Evolutionary conservation across 352 stramenopile species (phyloP).

Genomic region (Pythium insidiosum): DNA sequence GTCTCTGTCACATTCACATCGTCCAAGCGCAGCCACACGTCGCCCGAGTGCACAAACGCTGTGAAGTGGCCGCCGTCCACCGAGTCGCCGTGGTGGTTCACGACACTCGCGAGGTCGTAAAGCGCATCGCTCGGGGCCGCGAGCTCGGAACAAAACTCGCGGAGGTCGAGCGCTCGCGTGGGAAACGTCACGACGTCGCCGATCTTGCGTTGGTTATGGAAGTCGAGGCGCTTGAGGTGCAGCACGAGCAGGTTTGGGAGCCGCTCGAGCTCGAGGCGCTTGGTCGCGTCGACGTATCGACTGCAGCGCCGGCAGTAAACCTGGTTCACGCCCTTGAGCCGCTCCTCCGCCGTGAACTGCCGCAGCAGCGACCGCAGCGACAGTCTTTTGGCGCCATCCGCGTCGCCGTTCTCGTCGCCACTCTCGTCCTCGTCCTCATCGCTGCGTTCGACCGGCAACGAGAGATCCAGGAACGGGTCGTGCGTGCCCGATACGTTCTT

Average conservation of each 20-base stretch:
- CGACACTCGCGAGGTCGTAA: conserved; percentile 54
- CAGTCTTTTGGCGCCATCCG: not conserved
- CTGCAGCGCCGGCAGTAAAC: conserved; percentile 51
- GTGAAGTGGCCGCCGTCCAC: conserved; percentile 73
- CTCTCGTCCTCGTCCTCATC: not conserved
- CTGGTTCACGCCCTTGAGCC: conserved; percentile 46
- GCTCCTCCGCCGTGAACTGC: conserved; percentile 45
- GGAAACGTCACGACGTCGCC: conserved; percentile 43
- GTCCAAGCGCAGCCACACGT: conserved; percentile 52
- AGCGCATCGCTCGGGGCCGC: conserved; percentile 15
- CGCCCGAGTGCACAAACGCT: conserved; percentile 25
- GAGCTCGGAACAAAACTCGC: conserved; percentile 27
- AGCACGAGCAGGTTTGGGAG: conserved; percentile 67
- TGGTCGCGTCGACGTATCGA: conserved; percentile 49
- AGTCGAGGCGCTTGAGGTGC: conserved; percentile 72
- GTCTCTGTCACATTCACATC: conserved; percentile 37
- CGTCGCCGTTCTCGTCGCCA: not conserved
- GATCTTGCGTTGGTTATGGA: conserved; percentile 53
- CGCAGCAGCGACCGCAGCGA: conserved; percentile 31
- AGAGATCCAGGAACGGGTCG: conserved; percentile 69
- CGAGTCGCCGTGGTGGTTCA: conserved; percentile 63
- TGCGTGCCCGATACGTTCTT: conserved; percentile 43
- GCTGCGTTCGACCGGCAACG: conserved; percentile 16
- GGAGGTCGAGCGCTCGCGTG: conserved; percentile 13
- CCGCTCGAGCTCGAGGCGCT: conserved; percentile 50